phyloP scores from a whole-genome alignment of 169 alveolate species.

The Babesia divergens region DNA sequence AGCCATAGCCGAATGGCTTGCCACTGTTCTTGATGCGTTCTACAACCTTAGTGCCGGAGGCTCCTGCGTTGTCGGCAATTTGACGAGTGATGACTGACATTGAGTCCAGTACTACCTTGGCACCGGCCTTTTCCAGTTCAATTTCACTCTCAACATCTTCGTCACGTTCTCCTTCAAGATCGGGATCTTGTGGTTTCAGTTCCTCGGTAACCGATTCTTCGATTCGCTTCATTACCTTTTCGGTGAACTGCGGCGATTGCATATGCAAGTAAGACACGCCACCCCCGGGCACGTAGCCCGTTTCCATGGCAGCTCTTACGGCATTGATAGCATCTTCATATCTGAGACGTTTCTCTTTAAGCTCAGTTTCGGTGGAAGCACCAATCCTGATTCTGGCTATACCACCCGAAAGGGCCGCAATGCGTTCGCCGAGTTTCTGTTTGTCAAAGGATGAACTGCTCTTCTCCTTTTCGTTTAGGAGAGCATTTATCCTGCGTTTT shows the following conservation, averaged over 20 bases:
- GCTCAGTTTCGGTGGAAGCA: conserved; percentile 86
- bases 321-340: conserved; percentile 87
- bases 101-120: conserved; percentile 79
- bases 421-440: conserved; percentile 82
- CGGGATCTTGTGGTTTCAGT: conserved; percentile 36
- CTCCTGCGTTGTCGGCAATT: conserved; percentile 82
- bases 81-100: conserved; percentile 80
- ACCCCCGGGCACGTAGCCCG: conserved; percentile 89
- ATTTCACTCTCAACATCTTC: conserved; percentile 84
- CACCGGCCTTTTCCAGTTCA: conserved; percentile 84
- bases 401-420: conserved; percentile 88
- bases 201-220: conserved; percentile 71
- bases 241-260: conserved; percentile 70
- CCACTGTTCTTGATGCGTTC: conserved; percentile 76
- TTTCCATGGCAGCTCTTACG: conserved; percentile 85
- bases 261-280: conserved; percentile 84
- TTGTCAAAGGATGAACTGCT: conserved; percentile 80
- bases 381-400: conserved; percentile 84
- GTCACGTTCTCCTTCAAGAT: conserved; percentile 33
- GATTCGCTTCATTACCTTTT: conserved; percentile 68
- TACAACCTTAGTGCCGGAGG: conserved; percentile 81
- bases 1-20: conserved; percentile 83
- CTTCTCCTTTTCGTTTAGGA: conserved; percentile 73
- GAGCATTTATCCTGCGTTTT: conserved; percentile 62
- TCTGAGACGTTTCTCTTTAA: conserved; percentile 80